Base-by-base conservation (phyloP, 371 early-diverging fungal species). In the Actinomortierella wolfii region DNA sequence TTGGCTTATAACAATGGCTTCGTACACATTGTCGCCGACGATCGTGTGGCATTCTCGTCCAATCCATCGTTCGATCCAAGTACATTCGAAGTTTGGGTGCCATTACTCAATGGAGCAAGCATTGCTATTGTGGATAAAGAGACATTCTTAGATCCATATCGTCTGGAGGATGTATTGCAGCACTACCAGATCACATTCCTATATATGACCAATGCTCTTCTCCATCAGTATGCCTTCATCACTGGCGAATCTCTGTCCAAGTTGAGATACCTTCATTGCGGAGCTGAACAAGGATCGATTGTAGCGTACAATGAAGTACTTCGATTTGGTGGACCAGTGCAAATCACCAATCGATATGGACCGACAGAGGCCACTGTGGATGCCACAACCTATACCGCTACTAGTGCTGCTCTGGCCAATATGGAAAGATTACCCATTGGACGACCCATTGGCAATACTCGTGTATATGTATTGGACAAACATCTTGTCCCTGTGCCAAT, bases 291-390 rank as follows among this genome's bases (percentile, higher is more conserved):
- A 45, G 1, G 57, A 50, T 2, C 40, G 18, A 6, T 34, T 39
- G 40, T 29, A 24, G 34, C 57, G 15, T 48, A n/a, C 21, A 26
- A 28, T 4, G 49, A 21, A 8, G n/a, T 48, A 8, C 48, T 48
- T 8, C 20, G 34, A 17, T 21, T 18, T 47, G 28, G 49, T 21
- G 20, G 48, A n/a, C 18, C 28, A 17, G 45, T 26, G 25, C 42
- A 25, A 17, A n/a, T 78, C 14, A n/a, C 59, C 51, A 57, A 57
- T 26, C 41, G 13, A 5, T 78, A 74, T 58, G 78, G 78, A 9
- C 78, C 78, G 11, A 77, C 71, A 17, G 77, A 66, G 34, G n/a
- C 42, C 18, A 56, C 63, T 0, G 41, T 55, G 50, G 40, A 9
- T 34, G 45, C 56, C 20, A 57, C 51, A 18, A 26, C 49, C 14